Evolutionary conservation across 306 rosid species (phyloP), one percentile per base, ranked within the genome.

Genomic region (Hylodesmum podocarpum): DNA sequence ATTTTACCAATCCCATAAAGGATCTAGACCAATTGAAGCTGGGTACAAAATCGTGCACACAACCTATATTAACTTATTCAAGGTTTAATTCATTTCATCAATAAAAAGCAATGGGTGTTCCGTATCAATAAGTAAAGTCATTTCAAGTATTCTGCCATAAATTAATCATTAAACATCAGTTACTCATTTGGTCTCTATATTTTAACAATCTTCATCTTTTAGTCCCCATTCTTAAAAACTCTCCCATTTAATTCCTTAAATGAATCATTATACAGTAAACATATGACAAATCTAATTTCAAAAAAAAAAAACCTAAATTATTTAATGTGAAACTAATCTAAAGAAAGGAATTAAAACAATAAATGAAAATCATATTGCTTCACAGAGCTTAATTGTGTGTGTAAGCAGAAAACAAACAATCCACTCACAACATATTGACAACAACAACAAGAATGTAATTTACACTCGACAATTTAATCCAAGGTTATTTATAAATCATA

Each of bases 301-400:
- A 54, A 31, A 6, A 2, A n/a, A 13, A 57, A 11, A 34, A 59
- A 44, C 46, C 61, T 66, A 27, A 44, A 19, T 46, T 28, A 28
- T 67, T 22, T 47, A 19, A 19, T 34, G 53, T 79, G 54, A 59
- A 47, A 67, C 49, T 41, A 64, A 66, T 61, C 18, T 13, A 11
- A 39, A 6, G 49, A 68, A 61, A 74, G 62, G 36, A 78, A 37
- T 53, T 58, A 19, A 55, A 82, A 58, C 28, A 28, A 73, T 4
- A 39, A 73, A 73, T 46, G 41, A n/a, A 51, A 46, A 18, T 13
- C 36, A 33, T 15, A 53, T 58, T 29, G 28, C 65, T 31, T 8
- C 65, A 63, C 11, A 40, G 12, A 71, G 49, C n/a, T 47, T 37
- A 62, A 51, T 19, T 14, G 14, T 21, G 58, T 43, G 28, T 19